Base-by-base conservation (phyloP, 257 asterid genomes). In the Osmanthus fragrans region DNA sequence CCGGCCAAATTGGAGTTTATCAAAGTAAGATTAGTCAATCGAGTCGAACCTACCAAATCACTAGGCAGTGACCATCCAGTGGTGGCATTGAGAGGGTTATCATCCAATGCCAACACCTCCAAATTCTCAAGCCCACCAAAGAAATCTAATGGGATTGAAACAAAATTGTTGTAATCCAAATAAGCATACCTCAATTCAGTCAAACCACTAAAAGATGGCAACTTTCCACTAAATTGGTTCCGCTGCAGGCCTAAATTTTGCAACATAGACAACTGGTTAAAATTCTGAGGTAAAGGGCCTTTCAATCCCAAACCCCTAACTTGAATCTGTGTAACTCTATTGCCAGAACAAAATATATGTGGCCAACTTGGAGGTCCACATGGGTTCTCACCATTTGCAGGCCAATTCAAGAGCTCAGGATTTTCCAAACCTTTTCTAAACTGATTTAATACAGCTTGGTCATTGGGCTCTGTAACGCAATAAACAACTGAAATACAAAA, bases 341-440 rank as follows among this genome's bases (percentile, higher is more conserved):
- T 75, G 21, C 80, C 88, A 12, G 80, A 36, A 63, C 98, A 94
- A 71, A 36, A 90, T 1, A 94, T 54, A 83, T 92, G 93, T 0
- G 89, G 91, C 98, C 97, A 94, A 7, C 76, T 78, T 25, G 97
- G 96, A 45, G 97, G 87, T 10, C 97, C 97, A 76, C 98, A 92
- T 1, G 98, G 97, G 87, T 94, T 94, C 68, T 80, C 86, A 74
- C 92, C 86, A 76, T 78, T 82, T 39, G 77, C 84, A 27, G 97
- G 96, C 98, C 97, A 94, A 4, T 85, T 77, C 79, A 94, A 73
- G 13, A 94, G 90, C 85, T 94, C 92, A 16, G 88, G 88, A 85
- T 92, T 94, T 74, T 86, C 85, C 73, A 94, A 64, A 39, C 93
- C 93, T 63, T 89, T 81, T 64, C 84, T 84, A 77, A 92, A 88